Evolutionary conservation across 2,329 filamentous ascomycete species (phyloP).

Genomic region (Cladophialophora immunda): DNA sequence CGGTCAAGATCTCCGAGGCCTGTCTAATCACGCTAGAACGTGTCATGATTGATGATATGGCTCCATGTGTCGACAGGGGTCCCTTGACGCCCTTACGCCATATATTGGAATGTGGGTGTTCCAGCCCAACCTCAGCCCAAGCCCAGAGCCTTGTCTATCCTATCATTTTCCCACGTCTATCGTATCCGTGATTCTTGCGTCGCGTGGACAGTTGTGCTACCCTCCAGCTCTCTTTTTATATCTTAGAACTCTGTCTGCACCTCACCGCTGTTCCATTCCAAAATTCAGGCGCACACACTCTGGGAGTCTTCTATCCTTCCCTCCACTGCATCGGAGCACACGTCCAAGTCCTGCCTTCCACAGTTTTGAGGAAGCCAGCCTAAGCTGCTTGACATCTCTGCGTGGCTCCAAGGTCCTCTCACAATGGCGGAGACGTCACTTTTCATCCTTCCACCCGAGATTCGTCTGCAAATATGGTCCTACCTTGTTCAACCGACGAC

Average conservation of each 20-base stretch:
- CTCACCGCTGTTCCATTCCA: not conserved
- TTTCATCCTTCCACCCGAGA: conserved; percentile 26
- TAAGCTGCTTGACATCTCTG: not conserved
- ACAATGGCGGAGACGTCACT: conserved; percentile 7
- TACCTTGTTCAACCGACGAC: conserved; percentile 29
- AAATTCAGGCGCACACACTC: not conserved
- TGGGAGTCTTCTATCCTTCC: not conserved
- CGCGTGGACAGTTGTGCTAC: not conserved
- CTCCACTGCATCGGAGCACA: no score
- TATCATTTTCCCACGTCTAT: conserved; percentile 14
- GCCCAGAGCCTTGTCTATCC: conserved; percentile 16
- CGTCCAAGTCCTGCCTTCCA: no score
- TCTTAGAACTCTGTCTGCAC: not conserved
- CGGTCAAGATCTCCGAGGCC: conserved; percentile 14
- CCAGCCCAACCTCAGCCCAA: conserved; percentile 8
- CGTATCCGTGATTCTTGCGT: conserved; percentile 9
- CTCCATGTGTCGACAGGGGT: not conserved
- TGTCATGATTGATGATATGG: not conserved
- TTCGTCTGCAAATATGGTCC: conserved; percentile 34
- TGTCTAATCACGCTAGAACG: not conserved
- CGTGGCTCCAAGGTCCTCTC: not conserved
- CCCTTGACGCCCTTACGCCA: conserved; percentile 9
- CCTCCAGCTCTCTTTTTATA: not conserved
- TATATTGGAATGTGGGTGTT: conserved; percentile 11
- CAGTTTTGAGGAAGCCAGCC: not conserved